A percentile compares a stretch with the other conserved stretches of the same genome.
Conservation (phyloP, 2,329 filamentous ascomycete genomes). For the Drechmeria coniospora region DNA sequence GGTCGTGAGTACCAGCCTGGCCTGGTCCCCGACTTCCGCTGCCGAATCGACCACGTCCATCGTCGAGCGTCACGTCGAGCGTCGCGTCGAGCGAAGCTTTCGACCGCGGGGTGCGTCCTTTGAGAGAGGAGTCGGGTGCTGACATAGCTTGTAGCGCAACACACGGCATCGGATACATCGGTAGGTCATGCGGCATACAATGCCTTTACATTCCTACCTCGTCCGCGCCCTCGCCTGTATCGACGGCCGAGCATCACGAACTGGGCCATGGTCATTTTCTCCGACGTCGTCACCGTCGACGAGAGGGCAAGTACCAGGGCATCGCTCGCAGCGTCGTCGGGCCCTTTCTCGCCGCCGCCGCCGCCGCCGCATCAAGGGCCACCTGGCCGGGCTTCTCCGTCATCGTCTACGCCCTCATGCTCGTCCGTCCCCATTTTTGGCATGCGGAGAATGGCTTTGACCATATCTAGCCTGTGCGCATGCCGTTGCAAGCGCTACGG, state of each 20-base stretch:
- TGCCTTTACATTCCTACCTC: no score
- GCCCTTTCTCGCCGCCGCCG: constrained; percentile 26
- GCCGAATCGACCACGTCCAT: no score
- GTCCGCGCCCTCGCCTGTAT: constrained; percentile 46
- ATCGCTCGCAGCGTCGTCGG: constrained; percentile 24
- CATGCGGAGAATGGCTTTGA: constrained; percentile 28
- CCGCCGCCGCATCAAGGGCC: constrained; percentile 17
- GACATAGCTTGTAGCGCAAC: no score
- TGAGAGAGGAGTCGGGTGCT: no score
- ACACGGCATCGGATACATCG: no score
- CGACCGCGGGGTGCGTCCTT: no score
- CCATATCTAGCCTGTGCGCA: constrained; percentile 40
- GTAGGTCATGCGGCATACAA: no score
- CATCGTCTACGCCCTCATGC: constrained; percentile 33
- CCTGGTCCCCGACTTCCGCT: no score
- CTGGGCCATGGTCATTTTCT: constrained; percentile 45
- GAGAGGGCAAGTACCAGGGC: constrained; percentile 40
- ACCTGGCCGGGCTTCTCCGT: constrained; percentile 27
- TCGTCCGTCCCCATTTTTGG: constrained; percentile 33
- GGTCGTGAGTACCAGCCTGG: no score
- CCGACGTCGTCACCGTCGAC: constrained; percentile 42
- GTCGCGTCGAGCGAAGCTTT: no score
- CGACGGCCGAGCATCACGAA: constrained; percentile 47
- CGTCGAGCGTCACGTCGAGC: no score
- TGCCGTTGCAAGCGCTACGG: constrained; percentile 40